phyloP scores from a whole-genome alignment of 352 stramenopile genomes.

The Aphanomyces astaci region DNA sequence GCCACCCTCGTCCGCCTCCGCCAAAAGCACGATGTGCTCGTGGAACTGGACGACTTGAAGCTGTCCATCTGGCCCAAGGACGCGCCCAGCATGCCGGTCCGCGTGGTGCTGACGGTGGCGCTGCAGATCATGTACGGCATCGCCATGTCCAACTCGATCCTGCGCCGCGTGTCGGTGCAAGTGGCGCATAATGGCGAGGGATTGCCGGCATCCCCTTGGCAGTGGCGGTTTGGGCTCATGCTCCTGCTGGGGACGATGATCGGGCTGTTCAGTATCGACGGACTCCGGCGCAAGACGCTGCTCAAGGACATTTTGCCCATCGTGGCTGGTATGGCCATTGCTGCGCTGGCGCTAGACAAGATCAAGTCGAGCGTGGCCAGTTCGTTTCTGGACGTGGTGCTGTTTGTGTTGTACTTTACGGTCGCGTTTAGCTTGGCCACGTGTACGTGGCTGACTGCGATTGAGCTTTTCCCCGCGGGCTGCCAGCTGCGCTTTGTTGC shows the following conservation, averaged over 20 bases:
- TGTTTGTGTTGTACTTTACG: slow-evolving; percentile 67
- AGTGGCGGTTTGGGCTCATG: slow-evolving; percentile 72
- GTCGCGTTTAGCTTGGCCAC: slow-evolving; percentile 62
- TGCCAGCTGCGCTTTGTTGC: slow-evolving; percentile 56
- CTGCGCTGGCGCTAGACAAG: slow-evolving; percentile 44
- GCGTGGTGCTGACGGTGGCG: slow-evolving; percentile 45
- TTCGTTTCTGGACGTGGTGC: slow-evolving; percentile 44
- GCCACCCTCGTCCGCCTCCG: slow-evolving; percentile 53
- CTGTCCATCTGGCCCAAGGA: slow-evolving; percentile 58
- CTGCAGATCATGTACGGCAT: slow-evolving; percentile 63
- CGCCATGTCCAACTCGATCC: slow-evolving; percentile 57
- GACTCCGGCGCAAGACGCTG: slow-evolving; percentile 80
- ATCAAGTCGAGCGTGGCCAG: slow-evolving; percentile 15
- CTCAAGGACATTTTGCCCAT: slow-evolving; percentile 82
- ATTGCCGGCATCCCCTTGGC: slow-evolving; percentile 62
- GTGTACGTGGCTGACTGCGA: slow-evolving; percentile 70
- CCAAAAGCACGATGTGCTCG: slow-evolving; percentile 74
- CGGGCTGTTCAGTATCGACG: slow-evolving; percentile 73
- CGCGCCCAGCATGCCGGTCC: slow-evolving; percentile 60
- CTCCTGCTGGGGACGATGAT: slow-evolving; percentile 56
- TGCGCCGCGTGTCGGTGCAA: slow-evolving; percentile 60
- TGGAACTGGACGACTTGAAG: slow-evolving; percentile 65
- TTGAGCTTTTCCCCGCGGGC: slow-evolving; percentile 81
- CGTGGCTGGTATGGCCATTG: slow-evolving; percentile 43
- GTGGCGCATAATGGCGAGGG: slow-evolving; percentile 31